Base-by-base conservation (phyloP, 305 asterid species). In the Ilex paraguariensis region DNA sequence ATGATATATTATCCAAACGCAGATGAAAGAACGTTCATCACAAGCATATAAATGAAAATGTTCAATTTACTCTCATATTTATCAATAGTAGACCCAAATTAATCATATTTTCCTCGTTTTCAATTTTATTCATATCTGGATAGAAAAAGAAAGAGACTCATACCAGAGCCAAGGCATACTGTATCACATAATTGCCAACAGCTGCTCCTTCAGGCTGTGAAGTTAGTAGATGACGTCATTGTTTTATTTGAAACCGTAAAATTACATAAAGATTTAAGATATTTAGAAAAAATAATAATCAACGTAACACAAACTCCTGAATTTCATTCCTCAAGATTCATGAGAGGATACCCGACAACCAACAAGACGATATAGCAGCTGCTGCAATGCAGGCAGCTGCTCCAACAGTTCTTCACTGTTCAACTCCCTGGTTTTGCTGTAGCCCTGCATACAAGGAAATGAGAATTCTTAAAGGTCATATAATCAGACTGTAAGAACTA, bases 121-220 rank as follows among this genome's bases (percentile, higher is more conserved):
- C 42, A 36, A 36, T 36, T 36, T 36, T 36, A 36, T 36, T 36
- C 42, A 4, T 36, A 5, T 36, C 6, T 36, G 42, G 42, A 36
- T 36, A 21, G 2, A 21, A 21, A 14, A 42, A 31, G 67, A 32
- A 65, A 63, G 55, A 21, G 60, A 56, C 14, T 56, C 83, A 31
- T 81, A 93, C 99, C 96, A 90, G 78, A 54, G 97, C 91, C n/a
- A 93, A 81, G 71, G 97, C 97, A 73, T 86, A 93, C 66, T 87
- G 96, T 58, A 93, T 88, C 48, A 90, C 84, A 66, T 83, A 86
- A 77, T 93, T 87, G 64, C 74, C 64, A 66, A 77, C 71, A 69
- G 97, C 97, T 70, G 95, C 99, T 71, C 99, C 99, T 80, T 93
- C 97, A 69, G 99, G 99, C 99, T 93, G 93, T 55, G 67, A 71